Base-by-base conservation (phyloP, 805 yeast species). In the Soucietia sequanensis region DNA sequence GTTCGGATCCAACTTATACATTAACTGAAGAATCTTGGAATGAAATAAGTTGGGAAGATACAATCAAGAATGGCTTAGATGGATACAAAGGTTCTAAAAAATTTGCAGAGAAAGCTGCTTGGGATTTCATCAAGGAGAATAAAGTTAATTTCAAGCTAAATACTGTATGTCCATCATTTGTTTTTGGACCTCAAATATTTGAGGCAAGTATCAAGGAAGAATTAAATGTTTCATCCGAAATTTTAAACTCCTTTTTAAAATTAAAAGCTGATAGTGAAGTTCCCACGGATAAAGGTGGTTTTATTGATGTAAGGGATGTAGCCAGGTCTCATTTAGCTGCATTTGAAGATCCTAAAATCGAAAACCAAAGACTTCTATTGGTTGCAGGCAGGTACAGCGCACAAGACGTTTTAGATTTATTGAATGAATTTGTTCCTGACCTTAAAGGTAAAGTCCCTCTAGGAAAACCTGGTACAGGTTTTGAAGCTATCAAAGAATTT, bases 21-120 rank as follows among this genome's bases (percentile, higher is more conserved):
- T 60, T 63, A 40, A 54, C 55, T 15, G 68, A 63, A 48, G 43
- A 52, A n/a, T 31, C 56, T 2, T 70, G 76, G 76, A 68, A 62
- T 41, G 53, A 55, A 15, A 46, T 62, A 26, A 46, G 62, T 5
- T 56, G 54, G 52, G 68, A 65, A 22, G 27, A 21, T 10, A 57
- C 57, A 24, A 53, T 52, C 8, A 44, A 47, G 27, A 33, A 17
- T 13, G 20, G 41, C 4, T 6, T 24, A 6, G 10, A 23, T 20
- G 48, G 43, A 8, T 48, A 47, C 45, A 23, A 34, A 5, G 49
- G 43, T 7, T 45, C 51, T 19, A 51, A 51, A 37, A 45, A 39
- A 11, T 32, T 43, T 23, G 50, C 52, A 14, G 56, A 54, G 34
- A 38, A 40, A 38, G 34, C 32, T 8, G 46, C 46, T 23, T 39